Evolutionary conservation across 2,329 filamentous ascomycete genomes (phyloP).

Genomic region (Phaeosphaeriaceae sp.): DNA sequence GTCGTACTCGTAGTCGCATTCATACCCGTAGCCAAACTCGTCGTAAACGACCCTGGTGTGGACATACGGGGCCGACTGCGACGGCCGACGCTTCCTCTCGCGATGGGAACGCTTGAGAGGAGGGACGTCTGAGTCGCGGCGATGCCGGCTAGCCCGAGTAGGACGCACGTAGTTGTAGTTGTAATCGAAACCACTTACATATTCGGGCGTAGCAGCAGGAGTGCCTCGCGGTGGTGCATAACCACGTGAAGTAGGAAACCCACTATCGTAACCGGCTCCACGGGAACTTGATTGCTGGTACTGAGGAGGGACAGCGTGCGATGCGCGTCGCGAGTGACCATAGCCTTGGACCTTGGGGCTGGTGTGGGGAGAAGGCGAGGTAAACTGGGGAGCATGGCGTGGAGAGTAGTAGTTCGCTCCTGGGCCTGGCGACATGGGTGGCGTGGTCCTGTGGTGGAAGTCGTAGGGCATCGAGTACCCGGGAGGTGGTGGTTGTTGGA

Average conservation of each 20-base stretch:
- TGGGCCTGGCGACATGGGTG: constrained; percentile 56
- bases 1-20: constrained; percentile 50
- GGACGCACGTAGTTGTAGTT: constrained; percentile 38
- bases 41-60: constrained; percentile 64
- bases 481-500: constrained; percentile 43
- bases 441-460: constrained; percentile 37
- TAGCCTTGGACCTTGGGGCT: constrained; percentile 57
- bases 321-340: constrained; percentile 63
- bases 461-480: constrained; percentile 46
- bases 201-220: constrained; percentile 52
- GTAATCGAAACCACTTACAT: constrained; percentile 68
- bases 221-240: constrained; percentile 61
- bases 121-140: constrained; percentile 46
- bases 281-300: constrained; percentile 49
- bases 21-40: constrained; percentile 56
- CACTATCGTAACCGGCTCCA: constrained; percentile 45
- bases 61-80: constrained; percentile 61
- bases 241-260: constrained; percentile 47
- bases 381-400: constrained; percentile 54
- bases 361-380: constrained; percentile 55
- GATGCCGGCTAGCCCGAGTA: constrained; percentile 48
- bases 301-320: constrained; percentile 56
- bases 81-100: constrained; percentile 57
- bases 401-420: constrained; percentile 60
- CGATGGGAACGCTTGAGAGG: constrained; percentile 50